phyloP scores from a whole-genome alignment of 2,329 filamentous ascomycete species.

The Phaeomoniella chlamydospora region DNA sequence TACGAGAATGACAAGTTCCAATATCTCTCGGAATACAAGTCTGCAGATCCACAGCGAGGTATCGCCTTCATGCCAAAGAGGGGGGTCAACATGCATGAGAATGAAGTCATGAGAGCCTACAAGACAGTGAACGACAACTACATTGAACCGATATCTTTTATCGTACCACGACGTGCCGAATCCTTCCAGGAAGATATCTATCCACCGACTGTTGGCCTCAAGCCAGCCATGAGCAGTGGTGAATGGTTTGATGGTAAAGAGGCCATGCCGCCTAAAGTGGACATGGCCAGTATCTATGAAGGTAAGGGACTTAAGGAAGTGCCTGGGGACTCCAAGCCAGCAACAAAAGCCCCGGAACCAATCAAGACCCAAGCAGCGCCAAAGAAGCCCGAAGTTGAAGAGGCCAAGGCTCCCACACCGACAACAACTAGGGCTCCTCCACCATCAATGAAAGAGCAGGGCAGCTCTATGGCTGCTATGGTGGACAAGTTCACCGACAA shows the following conservation, averaged over 20 bases:
- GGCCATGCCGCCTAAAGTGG: constrained; percentile 76
- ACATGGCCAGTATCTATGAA: constrained; percentile 82
- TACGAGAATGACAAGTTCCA: constrained; percentile 99
- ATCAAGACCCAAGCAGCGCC: constrained; percentile 39
- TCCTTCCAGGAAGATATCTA: constrained; percentile 97
- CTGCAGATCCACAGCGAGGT: constrained; percentile 84
- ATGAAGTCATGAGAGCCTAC: constrained; percentile 88
- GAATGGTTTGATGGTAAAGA: constrained; percentile 86
- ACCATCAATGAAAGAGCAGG: constrained; percentile 68
- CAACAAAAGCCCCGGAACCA: constrained; percentile 27
- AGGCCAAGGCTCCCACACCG: constrained; percentile 14
- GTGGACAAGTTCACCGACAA: constrained; percentile 76
- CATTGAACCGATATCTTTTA: constrained; percentile 95
- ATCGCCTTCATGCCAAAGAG: constrained; percentile 90
- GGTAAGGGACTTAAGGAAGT: constrained; percentile 69
- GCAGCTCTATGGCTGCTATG: constrained; percentile 70
- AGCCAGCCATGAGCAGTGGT: constrained; percentile 61
- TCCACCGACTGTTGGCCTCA: constrained; percentile 67
- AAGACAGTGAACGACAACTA: constrained; percentile 93
- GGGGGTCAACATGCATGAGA: constrained; percentile 91
- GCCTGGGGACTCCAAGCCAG: constrained; percentile 39
- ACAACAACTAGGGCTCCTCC: constrained; percentile 33
- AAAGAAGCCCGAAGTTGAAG: constrained; percentile 18
- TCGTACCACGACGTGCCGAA: constrained; percentile 83
- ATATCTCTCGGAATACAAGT: constrained; percentile 93